phyloP scores from a whole-genome alignment of 345 rosid genomes.

The Arabidopsis arenosa region DNA sequence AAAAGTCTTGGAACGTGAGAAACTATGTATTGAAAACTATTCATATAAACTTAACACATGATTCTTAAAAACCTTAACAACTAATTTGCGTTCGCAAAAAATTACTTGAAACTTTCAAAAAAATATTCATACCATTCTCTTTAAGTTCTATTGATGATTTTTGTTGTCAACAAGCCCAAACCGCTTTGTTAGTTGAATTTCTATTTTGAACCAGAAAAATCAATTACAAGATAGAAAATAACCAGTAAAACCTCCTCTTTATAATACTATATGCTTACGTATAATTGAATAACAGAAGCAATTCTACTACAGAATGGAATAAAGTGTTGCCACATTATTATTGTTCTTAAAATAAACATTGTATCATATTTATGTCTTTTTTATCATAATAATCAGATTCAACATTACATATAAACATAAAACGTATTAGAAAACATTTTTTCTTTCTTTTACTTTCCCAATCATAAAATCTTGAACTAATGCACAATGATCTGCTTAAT shows the following conservation, averaged over 20 bases:
- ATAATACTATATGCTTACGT: background rate
- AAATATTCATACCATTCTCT: background rate
- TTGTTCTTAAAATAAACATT: slow-evolving; percentile 3
- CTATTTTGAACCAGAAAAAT: background rate
- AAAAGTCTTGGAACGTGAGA: background rate
- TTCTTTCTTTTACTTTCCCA: background rate
- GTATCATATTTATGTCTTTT: background rate
- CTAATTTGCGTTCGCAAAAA: background rate
- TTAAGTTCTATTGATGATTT: background rate
- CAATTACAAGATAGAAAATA: background rate
- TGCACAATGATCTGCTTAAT: slow-evolving; percentile 4
- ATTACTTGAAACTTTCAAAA: background rate
- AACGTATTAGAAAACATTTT: background rate
- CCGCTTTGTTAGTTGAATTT: background rate
- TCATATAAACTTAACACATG: background rate
- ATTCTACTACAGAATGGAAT: background rate
- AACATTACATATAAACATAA: slow-evolving; percentile 18
- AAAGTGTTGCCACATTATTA: background rate
- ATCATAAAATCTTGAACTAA: slow-evolving; percentile 13
- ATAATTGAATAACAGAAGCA: background rate
- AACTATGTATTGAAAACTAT: background rate
- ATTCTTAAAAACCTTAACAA: background rate
- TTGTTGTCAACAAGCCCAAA: slow-evolving; percentile 1
- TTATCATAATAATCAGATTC: slow-evolving; percentile 4
- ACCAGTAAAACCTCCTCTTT: background rate